phyloP scores from a whole-genome alignment of 1,284 basidiomycete genomes.

The Cryptococcus depauperatus region DNA sequence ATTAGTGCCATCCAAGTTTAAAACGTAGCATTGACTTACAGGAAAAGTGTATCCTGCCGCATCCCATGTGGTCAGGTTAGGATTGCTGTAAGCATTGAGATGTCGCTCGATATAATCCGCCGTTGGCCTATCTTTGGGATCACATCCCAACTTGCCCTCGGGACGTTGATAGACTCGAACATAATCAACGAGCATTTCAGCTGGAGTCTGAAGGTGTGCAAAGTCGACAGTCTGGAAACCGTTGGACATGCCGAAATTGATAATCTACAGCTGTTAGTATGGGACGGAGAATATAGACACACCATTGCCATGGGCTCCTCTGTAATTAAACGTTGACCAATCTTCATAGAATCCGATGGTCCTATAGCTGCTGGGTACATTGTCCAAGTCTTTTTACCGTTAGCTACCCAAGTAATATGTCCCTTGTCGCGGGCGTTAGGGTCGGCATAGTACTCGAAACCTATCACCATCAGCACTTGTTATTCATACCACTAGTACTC shows the following conservation, averaged over 20 bases:
- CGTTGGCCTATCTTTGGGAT: slow-evolving; percentile 71
- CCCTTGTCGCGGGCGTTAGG: slow-evolving; percentile 52
- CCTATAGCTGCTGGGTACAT: slow-evolving; percentile 55
- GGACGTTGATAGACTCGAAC: slow-evolving; percentile 69
- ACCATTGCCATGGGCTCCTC: slow-evolving; percentile 65
- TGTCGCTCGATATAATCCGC: slow-evolving; percentile 39
- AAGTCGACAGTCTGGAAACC: slow-evolving; percentile 53
- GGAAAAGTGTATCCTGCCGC: slow-evolving; percentile 29
- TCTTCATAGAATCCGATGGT: slow-evolving; percentile 58
- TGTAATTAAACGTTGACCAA: slow-evolving; percentile 64
- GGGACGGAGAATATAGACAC: slow-evolving; percentile 4
- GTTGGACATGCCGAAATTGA: slow-evolving; percentile 57
- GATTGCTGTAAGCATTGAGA: slow-evolving; percentile 31
- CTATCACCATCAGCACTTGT: slow-evolving; percentile 10
- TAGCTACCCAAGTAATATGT: slow-evolving; percentile 59
- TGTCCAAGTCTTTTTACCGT: slow-evolving; percentile 50
- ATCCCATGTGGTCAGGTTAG: slow-evolving; percentile 37
- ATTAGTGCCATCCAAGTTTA: neutral
- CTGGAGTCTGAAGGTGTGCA: slow-evolving; percentile 59
- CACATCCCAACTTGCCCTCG: slow-evolving; percentile 68
- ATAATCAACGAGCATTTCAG: slow-evolving; percentile 68
- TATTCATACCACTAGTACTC: slow-evolving; percentile 15
- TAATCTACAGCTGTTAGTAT: slow-evolving; percentile 50
- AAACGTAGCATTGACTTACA: slow-evolving; percentile 22
- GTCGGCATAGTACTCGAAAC: slow-evolving; percentile 62